Conservation (phyloP, 179 eudicot genomes). For the Carnegiea gigantea region DNA sequence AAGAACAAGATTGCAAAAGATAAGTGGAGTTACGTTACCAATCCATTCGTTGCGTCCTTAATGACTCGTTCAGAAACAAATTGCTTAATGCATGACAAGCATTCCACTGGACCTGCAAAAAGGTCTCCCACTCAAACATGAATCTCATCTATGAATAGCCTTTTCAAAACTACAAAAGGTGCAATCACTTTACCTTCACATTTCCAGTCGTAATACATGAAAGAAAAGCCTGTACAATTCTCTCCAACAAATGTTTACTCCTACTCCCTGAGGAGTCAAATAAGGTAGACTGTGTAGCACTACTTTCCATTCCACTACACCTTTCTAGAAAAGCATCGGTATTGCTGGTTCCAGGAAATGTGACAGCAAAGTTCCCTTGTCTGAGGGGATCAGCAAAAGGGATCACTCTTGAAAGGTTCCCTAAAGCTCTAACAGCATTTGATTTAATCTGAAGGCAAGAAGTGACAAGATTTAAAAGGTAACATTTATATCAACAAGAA, state of each 20-base stretch:
- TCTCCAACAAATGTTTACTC: conserved; percentile 50
- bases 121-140: not conserved
- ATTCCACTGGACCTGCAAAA: conserved; percentile 95
- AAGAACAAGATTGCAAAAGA: not conserved
- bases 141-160: not conserved
- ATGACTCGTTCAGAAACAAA: conserved; percentile 70
- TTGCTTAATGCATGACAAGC: conserved; percentile 94
- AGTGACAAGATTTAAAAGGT: not conserved
- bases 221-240: conserved; percentile 86
- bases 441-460: conserved; percentile 64
- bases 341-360: conserved; percentile 22
- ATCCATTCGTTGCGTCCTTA: conserved; percentile 58
- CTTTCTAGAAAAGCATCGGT: conserved; percentile 5
- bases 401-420: conserved; percentile 75
- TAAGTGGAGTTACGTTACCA: conserved; percentile 50
- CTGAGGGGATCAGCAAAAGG: conserved; percentile 41
- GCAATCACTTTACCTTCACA: conserved; percentile 61
- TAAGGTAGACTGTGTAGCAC: conserved; percentile 13
- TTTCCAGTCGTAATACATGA: conserved; percentile 95
- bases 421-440: conserved; percentile 96
- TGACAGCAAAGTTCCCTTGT: conserved; percentile 23
- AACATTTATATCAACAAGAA: conserved; percentile 10
- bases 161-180: conserved; percentile 2
- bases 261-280: conserved; percentile 31
- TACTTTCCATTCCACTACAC: conserved; percentile 17